phyloP scores from a whole-genome alignment of 768 basidiomycete species.

The Favolaschia claudopus region DNA sequence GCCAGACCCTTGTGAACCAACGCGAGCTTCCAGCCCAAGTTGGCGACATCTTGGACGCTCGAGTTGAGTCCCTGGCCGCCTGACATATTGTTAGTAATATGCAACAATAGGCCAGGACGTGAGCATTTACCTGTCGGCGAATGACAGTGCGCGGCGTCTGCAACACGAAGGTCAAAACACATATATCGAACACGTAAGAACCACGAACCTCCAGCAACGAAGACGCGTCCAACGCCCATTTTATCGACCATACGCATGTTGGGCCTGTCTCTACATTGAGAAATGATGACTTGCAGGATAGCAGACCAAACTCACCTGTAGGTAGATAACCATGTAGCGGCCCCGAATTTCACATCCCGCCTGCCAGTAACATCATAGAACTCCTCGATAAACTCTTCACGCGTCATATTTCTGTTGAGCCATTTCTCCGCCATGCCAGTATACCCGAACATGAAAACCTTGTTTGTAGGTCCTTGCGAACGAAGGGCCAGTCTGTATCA shows the following conservation, averaged over 20 bases:
- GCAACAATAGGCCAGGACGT: no score
- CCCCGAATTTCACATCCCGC: conserved; percentile 39
- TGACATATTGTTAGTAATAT: no score
- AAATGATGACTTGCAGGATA: conserved; percentile 2
- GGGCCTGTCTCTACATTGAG: conserved; percentile 37
- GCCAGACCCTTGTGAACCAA: conserved; percentile 48
- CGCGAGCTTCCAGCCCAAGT: conserved; percentile 55
- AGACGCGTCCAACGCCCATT: conserved; percentile 52
- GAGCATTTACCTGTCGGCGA: no score
- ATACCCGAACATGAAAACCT: conserved; percentile 7
- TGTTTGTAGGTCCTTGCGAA: background rate
- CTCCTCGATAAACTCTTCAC: conserved; percentile 36
- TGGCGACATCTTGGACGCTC: conserved; percentile 49
- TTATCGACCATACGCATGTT: conserved; percentile 57
- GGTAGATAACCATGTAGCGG: conserved; percentile 32
- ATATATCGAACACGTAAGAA: background rate
- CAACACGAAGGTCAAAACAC: background rate
- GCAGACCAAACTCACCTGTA: conserved; percentile 32
- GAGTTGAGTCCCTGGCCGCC: conserved; percentile 54
- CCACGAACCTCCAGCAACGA: conserved; percentile 53
- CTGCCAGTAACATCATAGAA: conserved; percentile 38
- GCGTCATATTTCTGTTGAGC: conserved; percentile 13
- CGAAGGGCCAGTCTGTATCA: background rate
- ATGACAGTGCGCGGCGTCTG: conserved; percentile 60
- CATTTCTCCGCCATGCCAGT: conserved; percentile 3